Evolutionary conservation across 2,329 filamentous ascomycete species (phyloP).

Genomic region (Diaporthe vexans): DNA sequence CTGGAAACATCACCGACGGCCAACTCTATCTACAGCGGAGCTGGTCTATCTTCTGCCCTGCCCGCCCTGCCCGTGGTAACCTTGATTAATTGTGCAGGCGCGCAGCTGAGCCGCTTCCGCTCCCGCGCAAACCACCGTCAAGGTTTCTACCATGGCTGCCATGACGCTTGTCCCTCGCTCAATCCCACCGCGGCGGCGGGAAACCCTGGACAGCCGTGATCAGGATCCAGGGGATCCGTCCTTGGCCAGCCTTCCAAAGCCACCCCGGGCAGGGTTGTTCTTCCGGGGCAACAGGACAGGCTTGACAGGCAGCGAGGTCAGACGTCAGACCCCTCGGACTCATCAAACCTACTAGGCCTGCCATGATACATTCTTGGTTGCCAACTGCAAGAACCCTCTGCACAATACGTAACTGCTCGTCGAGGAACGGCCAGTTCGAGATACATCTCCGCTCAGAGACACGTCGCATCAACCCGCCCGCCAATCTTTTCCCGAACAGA

Average conservation of each 20-base stretch:
- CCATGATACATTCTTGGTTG: conserved; percentile 32
- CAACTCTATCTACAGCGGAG: conserved; percentile 11
- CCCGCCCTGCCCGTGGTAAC: not conserved
- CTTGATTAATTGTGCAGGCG: not conserved
- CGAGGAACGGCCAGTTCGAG: conserved; percentile 29
- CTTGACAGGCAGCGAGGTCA: conserved; percentile 6
- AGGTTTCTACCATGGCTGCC: conserved; percentile 22
- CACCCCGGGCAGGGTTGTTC: not conserved
- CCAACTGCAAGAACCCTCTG: conserved; percentile 8
- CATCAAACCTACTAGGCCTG: conserved; percentile 32
- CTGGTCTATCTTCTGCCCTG: conserved; percentile 21
- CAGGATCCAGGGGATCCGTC: conserved; percentile 20
- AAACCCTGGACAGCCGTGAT: conserved; percentile 6
- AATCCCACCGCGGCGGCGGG: conserved; percentile 17
- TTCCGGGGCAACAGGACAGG: not conserved
- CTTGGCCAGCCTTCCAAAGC: conserved; percentile 26
- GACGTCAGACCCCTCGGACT: conserved; percentile 30
- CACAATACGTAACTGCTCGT: conserved; percentile 17
- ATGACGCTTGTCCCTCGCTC: conserved; percentile 7
- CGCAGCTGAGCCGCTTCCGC: conserved; percentile 26
- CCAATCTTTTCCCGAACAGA: conserved; percentile 20
- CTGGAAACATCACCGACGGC: conserved; percentile 22
- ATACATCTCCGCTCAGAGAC: conserved; percentile 32
- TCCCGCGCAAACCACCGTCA: conserved; percentile 9
- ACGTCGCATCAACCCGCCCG: conserved; percentile 21